Evolutionary conservation across 352 stramenopile genomes (phyloP).

Genomic region (Phytophthora pseudosyringae): DNA sequence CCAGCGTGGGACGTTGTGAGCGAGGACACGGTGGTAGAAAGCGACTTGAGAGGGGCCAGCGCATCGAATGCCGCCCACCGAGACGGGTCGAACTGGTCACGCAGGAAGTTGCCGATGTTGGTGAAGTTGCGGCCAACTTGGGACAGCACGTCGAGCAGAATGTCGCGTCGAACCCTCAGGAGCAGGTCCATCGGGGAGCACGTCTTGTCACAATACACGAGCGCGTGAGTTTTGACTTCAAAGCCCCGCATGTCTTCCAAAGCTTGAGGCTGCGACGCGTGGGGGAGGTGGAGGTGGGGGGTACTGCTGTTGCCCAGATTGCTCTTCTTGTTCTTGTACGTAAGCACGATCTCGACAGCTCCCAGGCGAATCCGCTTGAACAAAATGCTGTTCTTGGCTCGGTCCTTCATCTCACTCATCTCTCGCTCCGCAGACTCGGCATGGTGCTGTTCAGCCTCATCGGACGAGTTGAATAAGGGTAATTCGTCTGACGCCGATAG

Average conservation of each 20-base stretch:
- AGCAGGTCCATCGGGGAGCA: slow-evolving; percentile 79
- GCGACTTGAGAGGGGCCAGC: slow-evolving; percentile 65
- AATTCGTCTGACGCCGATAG: slow-evolving; percentile 35
- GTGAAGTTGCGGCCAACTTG: slow-evolving; percentile 88
- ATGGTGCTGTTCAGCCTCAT: slow-evolving; percentile 17
- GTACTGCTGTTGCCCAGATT: slow-evolving; percentile 18
- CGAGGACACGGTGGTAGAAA: slow-evolving; percentile 36
- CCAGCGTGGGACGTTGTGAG: slow-evolving; percentile 29
- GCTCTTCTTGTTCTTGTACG: slow-evolving; percentile 83
- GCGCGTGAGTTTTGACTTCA: slow-evolving; percentile 83
- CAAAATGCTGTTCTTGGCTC: slow-evolving; percentile 59
- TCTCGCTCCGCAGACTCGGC: slow-evolving; percentile 22
- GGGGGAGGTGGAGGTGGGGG: slow-evolving; percentile 16
- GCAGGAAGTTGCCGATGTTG: slow-evolving; percentile 85
- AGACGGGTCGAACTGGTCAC: slow-evolving; percentile 77
- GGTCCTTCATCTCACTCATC: slow-evolving; percentile 52
- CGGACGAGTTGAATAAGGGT: slow-evolving; percentile 21
- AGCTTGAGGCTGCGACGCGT: slow-evolving; percentile 42
- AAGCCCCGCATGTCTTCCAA: slow-evolving; percentile 89
- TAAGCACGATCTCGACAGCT: slow-evolving; percentile 77
- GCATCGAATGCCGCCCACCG: slow-evolving; percentile 75
- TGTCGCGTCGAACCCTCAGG: slow-evolving; percentile 77
- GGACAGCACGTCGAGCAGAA: slow-evolving; percentile 83
- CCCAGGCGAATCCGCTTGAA: slow-evolving; percentile 87
- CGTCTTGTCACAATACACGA: slow-evolving; percentile 90